phyloP scores from a whole-genome alignment of 176 grass and related monocot species.

The Dactylis glomerata region DNA sequence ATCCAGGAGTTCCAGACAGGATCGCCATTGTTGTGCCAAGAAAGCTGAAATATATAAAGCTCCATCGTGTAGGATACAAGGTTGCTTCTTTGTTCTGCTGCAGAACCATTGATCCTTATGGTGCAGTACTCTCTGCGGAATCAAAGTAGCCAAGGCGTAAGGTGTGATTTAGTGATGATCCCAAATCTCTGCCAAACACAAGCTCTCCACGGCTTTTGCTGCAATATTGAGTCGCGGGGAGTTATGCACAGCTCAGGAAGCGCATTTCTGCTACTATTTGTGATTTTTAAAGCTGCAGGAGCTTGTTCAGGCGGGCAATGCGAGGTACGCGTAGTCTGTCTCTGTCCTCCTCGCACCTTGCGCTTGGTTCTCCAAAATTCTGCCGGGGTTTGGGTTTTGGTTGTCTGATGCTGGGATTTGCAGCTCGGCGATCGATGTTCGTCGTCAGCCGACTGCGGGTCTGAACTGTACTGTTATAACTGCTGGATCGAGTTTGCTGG shows the following conservation, averaged over 20 bases:
- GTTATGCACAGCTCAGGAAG: background rate
- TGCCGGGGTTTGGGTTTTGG: background rate
- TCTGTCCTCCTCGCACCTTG: background rate
- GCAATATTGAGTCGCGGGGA: background rate
- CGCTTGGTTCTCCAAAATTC: too few relatives aligned
- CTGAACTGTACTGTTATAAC: conserved; percentile 36
- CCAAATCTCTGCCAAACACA: background rate
- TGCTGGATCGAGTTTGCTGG: conserved; percentile 25
- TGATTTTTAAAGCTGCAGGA: background rate
- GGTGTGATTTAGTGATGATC: background rate
- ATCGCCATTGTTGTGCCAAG: background rate
- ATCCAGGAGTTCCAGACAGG: background rate
- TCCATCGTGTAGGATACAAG: background rate
- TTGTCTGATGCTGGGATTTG: background rate
- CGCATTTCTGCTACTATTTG: background rate
- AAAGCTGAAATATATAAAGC: background rate
- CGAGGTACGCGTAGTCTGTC: background rate
- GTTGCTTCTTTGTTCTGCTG: background rate
- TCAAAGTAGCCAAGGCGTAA: too few relatives aligned
- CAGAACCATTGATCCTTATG: too few relatives aligned
- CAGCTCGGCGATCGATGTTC: conserved; percentile 45
- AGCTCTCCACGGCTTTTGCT: background rate
- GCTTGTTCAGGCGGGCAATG: conserved; percentile 40
- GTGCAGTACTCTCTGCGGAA: too few relatives aligned
- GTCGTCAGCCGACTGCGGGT: conserved; percentile 24